These are phyloP conservation scores for Suillus subluteus DNA, from an alignment of 768 basidiomycete species.

Conservation along the genomic window DNA sequence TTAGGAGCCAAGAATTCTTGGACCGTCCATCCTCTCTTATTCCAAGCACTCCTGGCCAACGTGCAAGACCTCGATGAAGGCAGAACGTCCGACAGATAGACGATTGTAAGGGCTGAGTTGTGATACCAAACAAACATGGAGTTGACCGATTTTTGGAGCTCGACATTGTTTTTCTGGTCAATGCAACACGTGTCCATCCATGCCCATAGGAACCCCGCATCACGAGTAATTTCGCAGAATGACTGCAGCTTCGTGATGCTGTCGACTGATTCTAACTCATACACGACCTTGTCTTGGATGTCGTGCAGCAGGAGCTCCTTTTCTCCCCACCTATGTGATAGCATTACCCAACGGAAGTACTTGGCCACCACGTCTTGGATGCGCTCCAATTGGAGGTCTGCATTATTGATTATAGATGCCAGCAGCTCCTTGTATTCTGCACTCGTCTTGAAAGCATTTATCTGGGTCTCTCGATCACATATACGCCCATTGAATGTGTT, in stretches of 20 bases:
- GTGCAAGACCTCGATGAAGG: neutral
- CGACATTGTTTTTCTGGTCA: slow-evolving; percentile 24
- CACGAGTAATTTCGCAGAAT: slow-evolving; percentile 31
- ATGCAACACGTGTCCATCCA: slow-evolving; percentile 35
- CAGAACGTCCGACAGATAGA: slow-evolving; percentile 28
- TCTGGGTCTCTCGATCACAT: neutral
- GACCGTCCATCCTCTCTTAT: slow-evolving; percentile 30
- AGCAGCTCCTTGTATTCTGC: neutral
- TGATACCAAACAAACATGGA: slow-evolving; percentile 34
- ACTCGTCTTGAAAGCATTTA: neutral
- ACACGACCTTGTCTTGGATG: slow-evolving; percentile 21
- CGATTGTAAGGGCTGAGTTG: slow-evolving; percentile 28
- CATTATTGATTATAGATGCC: neutral
- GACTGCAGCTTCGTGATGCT: slow-evolving; percentile 26
- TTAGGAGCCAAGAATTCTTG: slow-evolving; percentile 32
- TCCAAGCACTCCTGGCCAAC: slow-evolving; percentile 17
- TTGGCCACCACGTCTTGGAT: slow-evolving; percentile 17
- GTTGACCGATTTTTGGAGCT: slow-evolving; percentile 32
- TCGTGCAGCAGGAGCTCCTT: slow-evolving; percentile 23
- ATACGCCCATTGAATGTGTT: neutral
- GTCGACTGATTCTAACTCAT: slow-evolving; percentile 16
- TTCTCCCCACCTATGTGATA: slow-evolving; percentile 30
- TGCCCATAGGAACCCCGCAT: slow-evolving; percentile 33
- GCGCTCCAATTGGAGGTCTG: neutral
- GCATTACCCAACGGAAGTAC: slow-evolving; percentile 31